Conservation (phyloP, 257 asterid genomes). For the Avicennia marina region DNA sequence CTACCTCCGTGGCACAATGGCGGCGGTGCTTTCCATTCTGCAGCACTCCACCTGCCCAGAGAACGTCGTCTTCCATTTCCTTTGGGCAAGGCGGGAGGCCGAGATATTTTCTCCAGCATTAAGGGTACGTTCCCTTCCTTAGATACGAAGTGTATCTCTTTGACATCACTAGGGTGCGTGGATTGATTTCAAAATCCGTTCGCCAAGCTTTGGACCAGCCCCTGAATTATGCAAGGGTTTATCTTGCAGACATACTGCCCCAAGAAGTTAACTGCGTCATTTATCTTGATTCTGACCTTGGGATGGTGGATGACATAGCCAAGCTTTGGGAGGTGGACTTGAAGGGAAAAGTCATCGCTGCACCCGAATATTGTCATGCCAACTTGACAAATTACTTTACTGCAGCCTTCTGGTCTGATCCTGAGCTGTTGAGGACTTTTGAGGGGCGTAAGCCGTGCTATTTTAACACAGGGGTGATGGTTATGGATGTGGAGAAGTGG, state of each 20-base stretch:
- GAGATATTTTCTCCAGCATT: constrained; percentile 43
- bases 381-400: constrained; percentile 36
- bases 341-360: constrained; percentile 22
- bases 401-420: constrained; percentile 25
- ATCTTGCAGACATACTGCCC: constrained; percentile 47
- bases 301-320: constrained; percentile 19
- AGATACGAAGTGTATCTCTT: neutral
- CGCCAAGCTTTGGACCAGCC: constrained; percentile 62
- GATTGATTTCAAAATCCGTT: constrained; percentile 54
- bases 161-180: constrained; percentile 19
- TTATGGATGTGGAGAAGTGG: constrained; percentile 47
- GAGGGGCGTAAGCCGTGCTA: constrained; percentile 36
- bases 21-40: constrained; percentile 59
- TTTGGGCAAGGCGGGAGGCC: constrained; percentile 32
- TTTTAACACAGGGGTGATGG: constrained; percentile 44
- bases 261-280: neutral
- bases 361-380: constrained; percentile 36
- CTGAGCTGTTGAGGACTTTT: constrained; percentile 12
- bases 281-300: neutral
- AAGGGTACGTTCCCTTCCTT: constrained; percentile 47
- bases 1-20: constrained; percentile 69
- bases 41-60: constrained; percentile 68
- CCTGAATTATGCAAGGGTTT: constrained; percentile 49
- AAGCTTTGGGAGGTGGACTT: constrained; percentile 53
- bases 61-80: constrained; percentile 50